Base-by-base conservation (phyloP, 1,284 basidiomycete genomes). In the Ganoderma lingzhi region DNA sequence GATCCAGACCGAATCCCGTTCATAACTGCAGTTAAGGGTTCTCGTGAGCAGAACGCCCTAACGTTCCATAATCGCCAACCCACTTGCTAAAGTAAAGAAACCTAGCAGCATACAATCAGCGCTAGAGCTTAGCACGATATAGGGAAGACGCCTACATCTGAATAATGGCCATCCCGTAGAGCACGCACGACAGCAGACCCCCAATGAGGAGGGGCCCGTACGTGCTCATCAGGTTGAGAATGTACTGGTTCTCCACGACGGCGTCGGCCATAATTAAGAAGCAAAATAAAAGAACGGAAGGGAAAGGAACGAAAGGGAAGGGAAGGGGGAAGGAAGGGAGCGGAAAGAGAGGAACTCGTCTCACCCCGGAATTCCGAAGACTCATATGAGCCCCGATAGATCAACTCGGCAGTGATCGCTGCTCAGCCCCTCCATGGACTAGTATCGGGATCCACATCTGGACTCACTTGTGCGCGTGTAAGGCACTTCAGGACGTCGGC, bases 161-260 rank as follows among this genome's bases (percentile, higher is more conserved):
- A 8, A 63, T 44, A 10, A 23, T 2, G 19, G 45, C 32, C 35
- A 63, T 48, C 3, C 62, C 62, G 45, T 51, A 63, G 10, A 37
- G 19, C n/a, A 32, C 62, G 23, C 30, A 51, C 8, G 48, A 51
- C 1, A 63, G 23, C 10, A 37, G 12, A 10, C 30, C 15, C 12
- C 62, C 62, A 9, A 63, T 41, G 62, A 63, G 62, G 17, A 63
- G 45, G 9, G 62, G 48, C 17, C 62, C 62, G 12, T 63, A 63
- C 8, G 62, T 37, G 23, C 56, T 35, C 32, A 35, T 58, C 56
- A 58, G 32, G 56, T 58, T 37, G 32, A 58, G 32, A 14, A 35
- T 58, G 56, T 8, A 1, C n/a, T 8, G 17, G 32, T 19, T 37
- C 32, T 37, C 56, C 32, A 37, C 12, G 17, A 8, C 14, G 30